Evolutionary conservation across 768 basidiomycete species (phyloP).

Genomic region (Rhodocollybia butyracea): DNA sequence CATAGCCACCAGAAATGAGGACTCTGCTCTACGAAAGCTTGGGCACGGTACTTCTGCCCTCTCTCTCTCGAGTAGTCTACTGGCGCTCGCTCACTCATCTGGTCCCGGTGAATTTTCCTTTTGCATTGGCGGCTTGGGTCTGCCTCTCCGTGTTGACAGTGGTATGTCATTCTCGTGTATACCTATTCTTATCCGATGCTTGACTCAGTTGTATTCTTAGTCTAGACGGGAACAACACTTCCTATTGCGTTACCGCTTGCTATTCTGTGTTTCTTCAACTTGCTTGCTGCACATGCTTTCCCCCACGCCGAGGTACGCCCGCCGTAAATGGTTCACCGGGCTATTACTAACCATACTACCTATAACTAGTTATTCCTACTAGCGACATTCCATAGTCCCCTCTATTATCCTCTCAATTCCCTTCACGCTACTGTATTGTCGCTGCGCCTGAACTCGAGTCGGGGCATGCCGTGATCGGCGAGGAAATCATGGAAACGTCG

Average conservation of each 20-base stretch:
- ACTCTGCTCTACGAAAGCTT: constrained; percentile 34
- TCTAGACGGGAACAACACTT: constrained; percentile 72
- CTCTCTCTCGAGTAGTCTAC: constrained; percentile 51
- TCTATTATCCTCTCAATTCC: constrained; percentile 45
- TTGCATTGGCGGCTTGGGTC: constrained; percentile 72
- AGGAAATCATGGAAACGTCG: constrained; percentile 53
- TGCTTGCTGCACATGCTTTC: constrained; percentile 70
- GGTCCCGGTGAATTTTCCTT: constrained; percentile 73
- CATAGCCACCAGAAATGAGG: neutral
- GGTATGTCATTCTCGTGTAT: constrained; percentile 40
- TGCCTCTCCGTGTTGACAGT: constrained; percentile 79
- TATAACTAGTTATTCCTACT: constrained; percentile 68
- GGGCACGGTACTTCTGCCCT: constrained; percentile 65
- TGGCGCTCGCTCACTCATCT: constrained; percentile 68
- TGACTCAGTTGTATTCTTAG: too few relatives aligned
- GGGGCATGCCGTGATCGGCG: constrained; percentile 24
- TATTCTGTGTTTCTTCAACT: constrained; percentile 71
- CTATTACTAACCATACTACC: neutral
- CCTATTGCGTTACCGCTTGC: constrained; percentile 77
- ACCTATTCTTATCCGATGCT: neutral
- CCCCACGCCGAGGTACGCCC: constrained; percentile 62
- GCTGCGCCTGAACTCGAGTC: constrained; percentile 43
- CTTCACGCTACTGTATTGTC: constrained; percentile 50
- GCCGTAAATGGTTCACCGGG: neutral
- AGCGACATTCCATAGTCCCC: constrained; percentile 63